Percentiles rank a stretch among this genome's conserved stretches.
Conservation (phyloP, 176 grass and related monocot species). For the Cenchrus purpureus region DNA sequence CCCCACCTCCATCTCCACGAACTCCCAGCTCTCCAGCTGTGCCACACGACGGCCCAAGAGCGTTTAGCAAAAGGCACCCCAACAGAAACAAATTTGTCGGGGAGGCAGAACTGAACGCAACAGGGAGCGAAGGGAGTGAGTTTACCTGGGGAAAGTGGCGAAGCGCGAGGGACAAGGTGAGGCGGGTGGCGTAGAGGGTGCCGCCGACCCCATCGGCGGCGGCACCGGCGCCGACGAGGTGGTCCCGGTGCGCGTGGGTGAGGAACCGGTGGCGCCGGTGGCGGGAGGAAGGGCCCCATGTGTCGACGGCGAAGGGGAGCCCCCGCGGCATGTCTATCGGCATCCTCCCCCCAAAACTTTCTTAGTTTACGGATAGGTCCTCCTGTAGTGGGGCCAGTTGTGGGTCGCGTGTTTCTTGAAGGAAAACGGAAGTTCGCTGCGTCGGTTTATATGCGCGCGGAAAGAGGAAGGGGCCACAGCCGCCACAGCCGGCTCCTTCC, state of each 20-base stretch:
- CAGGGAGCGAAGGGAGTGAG: background rate
- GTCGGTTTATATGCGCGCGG: conserved; percentile 16
- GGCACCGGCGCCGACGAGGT: conserved; percentile 51
- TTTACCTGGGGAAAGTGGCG: conserved; percentile 64
- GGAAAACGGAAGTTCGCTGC: background rate
- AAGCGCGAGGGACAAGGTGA: conserved; percentile 62
- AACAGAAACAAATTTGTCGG: background rate
- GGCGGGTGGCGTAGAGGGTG: conserved; percentile 68
- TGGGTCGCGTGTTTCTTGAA: background rate
- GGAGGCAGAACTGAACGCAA: background rate
- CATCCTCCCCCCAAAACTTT: conserved; percentile 45
- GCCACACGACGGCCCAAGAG: background rate
- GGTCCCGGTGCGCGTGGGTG: conserved; percentile 81
- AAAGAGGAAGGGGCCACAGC: background rate
- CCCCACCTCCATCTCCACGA: conserved; percentile 76
- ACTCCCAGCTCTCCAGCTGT: conserved; percentile 52
- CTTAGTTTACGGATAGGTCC: background rate
- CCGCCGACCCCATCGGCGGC: conserved; percentile 11
- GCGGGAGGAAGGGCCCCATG: conserved; percentile 61
- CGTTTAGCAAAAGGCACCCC: background rate
- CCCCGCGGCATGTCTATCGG: conserved; percentile 93
- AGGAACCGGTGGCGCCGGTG: conserved; percentile 72
- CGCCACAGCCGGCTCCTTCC: conserved; percentile 35
- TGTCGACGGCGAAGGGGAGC: conserved; percentile 82
- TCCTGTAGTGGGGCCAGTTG: background rate